phyloP scores from a whole-genome alignment of 768 basidiomycete genomes.

The Suillus subaureus region DNA sequence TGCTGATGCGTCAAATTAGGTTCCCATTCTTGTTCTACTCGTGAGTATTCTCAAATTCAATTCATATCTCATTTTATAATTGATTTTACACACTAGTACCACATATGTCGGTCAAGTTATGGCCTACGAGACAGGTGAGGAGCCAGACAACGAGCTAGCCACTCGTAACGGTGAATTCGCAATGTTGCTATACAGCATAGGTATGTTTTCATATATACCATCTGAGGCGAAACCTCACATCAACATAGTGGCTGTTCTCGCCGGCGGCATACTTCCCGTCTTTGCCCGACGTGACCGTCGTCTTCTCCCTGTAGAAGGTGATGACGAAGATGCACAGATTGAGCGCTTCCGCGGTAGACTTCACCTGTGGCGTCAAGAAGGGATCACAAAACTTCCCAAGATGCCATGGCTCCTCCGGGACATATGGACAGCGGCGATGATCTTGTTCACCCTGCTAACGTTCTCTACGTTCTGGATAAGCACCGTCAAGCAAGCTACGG shows the following conservation, averaged over 20 bases:
- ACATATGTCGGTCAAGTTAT: slow-evolving; percentile 95
- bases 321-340: slow-evolving; percentile 74
- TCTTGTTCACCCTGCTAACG: slow-evolving; percentile 79
- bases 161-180: slow-evolving; percentile 87
- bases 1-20: slow-evolving; percentile 42
- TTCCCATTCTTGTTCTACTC: slow-evolving; percentile 96
- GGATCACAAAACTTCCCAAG: slow-evolving; percentile 74
- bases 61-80: slow-evolving; percentile 1
- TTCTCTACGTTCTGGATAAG: slow-evolving; percentile 86
- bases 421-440: slow-evolving; percentile 88
- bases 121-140: slow-evolving; percentile 72
- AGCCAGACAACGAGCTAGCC: slow-evolving; percentile 83
- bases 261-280: slow-evolving; percentile 80
- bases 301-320: slow-evolving; percentile 67
- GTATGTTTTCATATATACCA: slow-evolving; percentile 39
- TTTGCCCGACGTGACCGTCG: slow-evolving; percentile 81
- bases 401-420: slow-evolving; percentile 92
- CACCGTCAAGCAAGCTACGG: slow-evolving; percentile 78
- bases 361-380: slow-evolving; percentile 83
- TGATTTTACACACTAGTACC: slow-evolving; percentile 51
- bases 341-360: slow-evolving; percentile 71
- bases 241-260: slow-evolving; percentile 74
- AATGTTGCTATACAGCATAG: slow-evolving; percentile 87
- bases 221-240: slow-evolving; percentile 4
- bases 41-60: slow-evolving; percentile 40